Evolutionary conservation across 2,329 filamentous ascomycete species (phyloP).

Genomic region (Epichloe gansuensis): DNA sequence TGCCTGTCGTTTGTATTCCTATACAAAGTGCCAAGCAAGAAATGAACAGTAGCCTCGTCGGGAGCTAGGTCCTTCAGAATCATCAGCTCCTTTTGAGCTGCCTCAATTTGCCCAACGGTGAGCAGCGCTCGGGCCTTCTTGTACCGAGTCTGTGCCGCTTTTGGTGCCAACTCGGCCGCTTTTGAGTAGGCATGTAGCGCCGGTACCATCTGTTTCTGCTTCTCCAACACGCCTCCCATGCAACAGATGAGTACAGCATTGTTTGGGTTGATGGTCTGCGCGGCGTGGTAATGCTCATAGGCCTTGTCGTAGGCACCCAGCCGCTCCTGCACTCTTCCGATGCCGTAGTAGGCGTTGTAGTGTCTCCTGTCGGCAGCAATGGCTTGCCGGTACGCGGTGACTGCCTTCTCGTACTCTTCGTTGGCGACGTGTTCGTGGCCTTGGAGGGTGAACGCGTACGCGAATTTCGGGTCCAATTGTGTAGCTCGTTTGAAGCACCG

Average conservation of each 20-base stretch:
- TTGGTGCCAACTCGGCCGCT: conserved; percentile 71
- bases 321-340: conserved; percentile 73
- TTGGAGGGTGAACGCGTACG: conserved; percentile 90
- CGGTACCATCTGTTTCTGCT: conserved; percentile 67
- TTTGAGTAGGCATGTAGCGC: conserved; percentile 73
- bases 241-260: conserved; percentile 89
- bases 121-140: conserved; percentile 85
- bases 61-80: conserved; percentile 85
- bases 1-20: conserved; percentile 60
- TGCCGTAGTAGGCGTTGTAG: conserved; percentile 98
- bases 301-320: conserved; percentile 85
- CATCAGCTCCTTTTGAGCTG: conserved; percentile 71
- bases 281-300: conserved; percentile 80
- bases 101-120: conserved; percentile 56
- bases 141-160: conserved; percentile 74
- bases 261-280: conserved; percentile 80
- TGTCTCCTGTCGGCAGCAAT: conserved; percentile 79
- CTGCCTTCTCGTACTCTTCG: conserved; percentile 93
- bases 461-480: conserved; percentile 79
- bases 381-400: conserved; percentile 74
- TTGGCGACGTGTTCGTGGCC: conserved; percentile 93
- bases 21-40: conserved; percentile 77
- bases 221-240: conserved; percentile 82
- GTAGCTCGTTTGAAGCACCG: conserved; percentile 91
- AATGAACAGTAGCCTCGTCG: conserved; percentile 93